Percentiles rank a stretch among this genome's conserved stretches.
Evolutionary conservation across 768 basidiomycete genomes (phyloP).

Genomic region (Leucocoprinus birnbaumii): DNA sequence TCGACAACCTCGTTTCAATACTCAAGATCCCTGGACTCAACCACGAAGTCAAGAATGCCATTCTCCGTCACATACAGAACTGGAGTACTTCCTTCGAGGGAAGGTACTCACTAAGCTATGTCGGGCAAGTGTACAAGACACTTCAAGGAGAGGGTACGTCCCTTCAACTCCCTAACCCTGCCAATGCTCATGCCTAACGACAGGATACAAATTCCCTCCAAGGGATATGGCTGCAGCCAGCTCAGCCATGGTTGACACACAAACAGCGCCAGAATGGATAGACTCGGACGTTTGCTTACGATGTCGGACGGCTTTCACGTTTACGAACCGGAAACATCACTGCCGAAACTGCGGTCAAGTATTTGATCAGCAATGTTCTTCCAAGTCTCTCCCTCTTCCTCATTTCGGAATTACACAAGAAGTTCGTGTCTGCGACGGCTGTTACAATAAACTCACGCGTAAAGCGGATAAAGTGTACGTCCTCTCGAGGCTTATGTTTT

Average conservation of each 20-base stretch:
- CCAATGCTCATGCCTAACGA: background rate
- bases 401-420: slow-evolving; percentile 92
- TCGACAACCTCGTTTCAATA: slow-evolving; percentile 90
- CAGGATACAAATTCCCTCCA: slow-evolving; percentile 85
- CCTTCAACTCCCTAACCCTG: background rate
- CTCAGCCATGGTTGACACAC: slow-evolving; percentile 87
- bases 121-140: slow-evolving; percentile 76
- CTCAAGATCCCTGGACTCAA: slow-evolving; percentile 77
- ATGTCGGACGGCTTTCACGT: slow-evolving; percentile 86
- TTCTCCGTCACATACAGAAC: slow-evolving; percentile 81
- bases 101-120: slow-evolving; percentile 69
- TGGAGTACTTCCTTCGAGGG: slow-evolving; percentile 92
- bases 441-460: slow-evolving; percentile 73
- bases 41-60: slow-evolving; percentile 78
- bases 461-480: slow-evolving; percentile 45
- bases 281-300: slow-evolving; percentile 94
- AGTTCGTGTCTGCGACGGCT: slow-evolving; percentile 92
- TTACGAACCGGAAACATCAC: slow-evolving; percentile 97
- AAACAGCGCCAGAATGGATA: slow-evolving; percentile 94
- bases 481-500: background rate
- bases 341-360: slow-evolving; percentile 98
- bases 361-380: slow-evolving; percentile 92
- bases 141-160: slow-evolving; percentile 70
- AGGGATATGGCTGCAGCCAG: slow-evolving; percentile 67
- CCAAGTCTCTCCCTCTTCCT: slow-evolving; percentile 79